Conservation (phyloP, 225 moss, liverwort and hornwort species). For the Anthoceros angustus region DNA sequence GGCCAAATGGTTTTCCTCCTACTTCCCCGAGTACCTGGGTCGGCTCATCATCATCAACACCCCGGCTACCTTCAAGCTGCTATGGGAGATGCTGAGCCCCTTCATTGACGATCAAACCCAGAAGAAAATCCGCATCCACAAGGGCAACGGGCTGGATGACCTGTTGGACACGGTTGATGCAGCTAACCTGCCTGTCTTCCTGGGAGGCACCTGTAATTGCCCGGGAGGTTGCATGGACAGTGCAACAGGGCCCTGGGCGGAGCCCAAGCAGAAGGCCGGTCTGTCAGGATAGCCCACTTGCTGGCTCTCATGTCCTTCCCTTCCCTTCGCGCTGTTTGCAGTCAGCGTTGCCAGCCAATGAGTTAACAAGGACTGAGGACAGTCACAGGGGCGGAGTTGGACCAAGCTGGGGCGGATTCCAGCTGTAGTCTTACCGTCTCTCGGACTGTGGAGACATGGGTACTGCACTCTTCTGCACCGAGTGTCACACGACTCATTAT, state of each 20-base stretch:
- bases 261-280: slow-evolving; percentile 6
- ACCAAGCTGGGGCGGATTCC: too few species aligned
- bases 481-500: too few species aligned
- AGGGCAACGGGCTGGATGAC: slow-evolving; percentile 22
- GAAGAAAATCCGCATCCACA: slow-evolving; percentile 28
- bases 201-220: slow-evolving; percentile 32
- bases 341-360: too few species aligned
- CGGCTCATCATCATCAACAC: slow-evolving; percentile 30
- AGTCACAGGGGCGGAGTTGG: too few species aligned
- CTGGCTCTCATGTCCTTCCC: background rate
- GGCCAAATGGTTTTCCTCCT: slow-evolving; percentile 25
- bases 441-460: too few species aligned
- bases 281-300: too few species aligned
- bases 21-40: slow-evolving; percentile 32
- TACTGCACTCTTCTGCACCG: too few species aligned
- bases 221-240: slow-evolving; percentile 24
- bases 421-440: too few species aligned
- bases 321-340: background rate
- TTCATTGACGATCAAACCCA: slow-evolving; percentile 28
- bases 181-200: slow-evolving; percentile 20
- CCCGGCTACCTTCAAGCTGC: slow-evolving; percentile 30
- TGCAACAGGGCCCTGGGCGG: slow-evolving; percentile 26
- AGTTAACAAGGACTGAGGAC: too few species aligned
- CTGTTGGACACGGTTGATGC: slow-evolving; percentile 20
- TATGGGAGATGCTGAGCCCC: slow-evolving; percentile 39